Conservation (phyloP, 2,329 filamentous ascomycete genomes). For the Lecanicillium sp. region DNA sequence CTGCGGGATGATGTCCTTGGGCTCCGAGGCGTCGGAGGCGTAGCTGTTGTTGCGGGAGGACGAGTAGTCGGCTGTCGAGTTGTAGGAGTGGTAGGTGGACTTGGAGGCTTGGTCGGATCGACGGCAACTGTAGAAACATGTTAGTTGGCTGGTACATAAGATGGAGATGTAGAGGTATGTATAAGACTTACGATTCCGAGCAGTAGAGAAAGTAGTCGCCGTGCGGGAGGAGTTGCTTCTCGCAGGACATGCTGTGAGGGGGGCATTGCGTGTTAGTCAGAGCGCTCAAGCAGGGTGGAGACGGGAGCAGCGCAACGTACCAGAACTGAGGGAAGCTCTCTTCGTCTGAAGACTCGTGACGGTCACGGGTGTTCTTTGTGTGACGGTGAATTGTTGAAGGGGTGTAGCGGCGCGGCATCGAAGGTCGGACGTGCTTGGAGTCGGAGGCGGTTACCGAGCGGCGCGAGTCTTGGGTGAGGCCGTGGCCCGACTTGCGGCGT, state of each 20-base stretch:
- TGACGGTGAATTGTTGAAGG: slow-evolving; percentile 43
- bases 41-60: slow-evolving; percentile 34
- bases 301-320: slow-evolving; percentile 34
- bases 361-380: slow-evolving; percentile 41
- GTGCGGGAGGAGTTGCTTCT: slow-evolving; percentile 56
- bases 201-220: slow-evolving; percentile 54
- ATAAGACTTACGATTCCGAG: slow-evolving; percentile 49
- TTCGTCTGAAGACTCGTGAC: slow-evolving; percentile 45
- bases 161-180: slow-evolving; percentile 6
- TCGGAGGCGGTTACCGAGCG: slow-evolving; percentile 40
- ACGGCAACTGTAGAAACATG: slow-evolving; percentile 37
- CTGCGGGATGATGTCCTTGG: slow-evolving; percentile 55
- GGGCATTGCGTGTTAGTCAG: slow-evolving; percentile 13
- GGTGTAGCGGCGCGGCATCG: slow-evolving; percentile 36
- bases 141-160: slow-evolving; percentile 13
- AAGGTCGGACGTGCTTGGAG: slow-evolving; percentile 39
- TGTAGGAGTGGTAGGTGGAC: slow-evolving; percentile 13
- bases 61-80: slow-evolving; percentile 21
- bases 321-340: slow-evolving; percentile 60
- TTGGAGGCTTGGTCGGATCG: slow-evolving; percentile 37
- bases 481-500: slow-evolving; percentile 49
- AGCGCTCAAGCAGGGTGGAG: slow-evolving; percentile 6
- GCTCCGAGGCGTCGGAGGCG: slow-evolving; percentile 39
- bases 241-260: slow-evolving; percentile 52
- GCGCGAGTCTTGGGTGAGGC: slow-evolving; percentile 47